Evolutionary conservation across 495 filamentous ascomycete genomes (phyloP).

Genomic region (Penicillium atrosanguineum): DNA sequence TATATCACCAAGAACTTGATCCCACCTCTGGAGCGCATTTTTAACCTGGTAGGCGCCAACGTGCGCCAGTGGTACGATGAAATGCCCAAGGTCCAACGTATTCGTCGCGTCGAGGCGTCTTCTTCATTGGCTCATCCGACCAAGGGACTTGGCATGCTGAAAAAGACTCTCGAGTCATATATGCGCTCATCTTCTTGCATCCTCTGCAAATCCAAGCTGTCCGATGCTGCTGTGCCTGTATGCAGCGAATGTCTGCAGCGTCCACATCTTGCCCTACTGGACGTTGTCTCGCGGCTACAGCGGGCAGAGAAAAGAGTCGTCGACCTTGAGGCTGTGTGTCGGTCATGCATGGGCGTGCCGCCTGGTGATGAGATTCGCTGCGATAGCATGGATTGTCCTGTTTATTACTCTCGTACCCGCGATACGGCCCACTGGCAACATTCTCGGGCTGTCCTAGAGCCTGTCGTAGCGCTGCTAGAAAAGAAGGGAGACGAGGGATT

Average conservation of each 20-base stretch:
- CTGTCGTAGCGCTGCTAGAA: conserved; percentile 55
- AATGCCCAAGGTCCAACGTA: conserved; percentile 85
- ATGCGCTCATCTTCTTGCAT: conserved; percentile 77
- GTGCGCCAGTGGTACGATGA: conserved; percentile 92
- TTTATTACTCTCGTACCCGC: conserved; percentile 83
- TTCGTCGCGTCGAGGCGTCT: conserved; percentile 53
- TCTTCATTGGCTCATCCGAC: conserved; percentile 1
- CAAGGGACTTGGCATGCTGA: conserved; percentile 6
- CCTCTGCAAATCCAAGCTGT: conserved; percentile 68
- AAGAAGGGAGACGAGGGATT: conserved; percentile 38
- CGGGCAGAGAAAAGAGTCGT: conserved; percentile 59
- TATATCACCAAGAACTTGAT: conserved; percentile 96
- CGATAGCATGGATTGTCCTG: conserved; percentile 87
- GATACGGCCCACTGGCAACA: conserved; percentile 60
- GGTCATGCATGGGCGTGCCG: conserved; percentile 72
- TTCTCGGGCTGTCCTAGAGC: conserved; percentile 54
- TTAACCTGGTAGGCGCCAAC: conserved; percentile 94
- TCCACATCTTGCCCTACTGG: conserved; percentile 56
- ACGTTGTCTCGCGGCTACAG: conserved; percentile 58
- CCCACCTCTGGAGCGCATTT: conserved; percentile 91
- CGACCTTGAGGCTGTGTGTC: conserved; percentile 74
- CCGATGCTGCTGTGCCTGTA: conserved; percentile 47
- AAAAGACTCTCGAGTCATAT: conserved; percentile 69
- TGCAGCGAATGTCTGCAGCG: conserved; percentile 62
- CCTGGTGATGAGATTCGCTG: conserved; percentile 76